phyloP scores from a whole-genome alignment of 495 filamentous ascomycete species.

The Penicillium soppii region DNA sequence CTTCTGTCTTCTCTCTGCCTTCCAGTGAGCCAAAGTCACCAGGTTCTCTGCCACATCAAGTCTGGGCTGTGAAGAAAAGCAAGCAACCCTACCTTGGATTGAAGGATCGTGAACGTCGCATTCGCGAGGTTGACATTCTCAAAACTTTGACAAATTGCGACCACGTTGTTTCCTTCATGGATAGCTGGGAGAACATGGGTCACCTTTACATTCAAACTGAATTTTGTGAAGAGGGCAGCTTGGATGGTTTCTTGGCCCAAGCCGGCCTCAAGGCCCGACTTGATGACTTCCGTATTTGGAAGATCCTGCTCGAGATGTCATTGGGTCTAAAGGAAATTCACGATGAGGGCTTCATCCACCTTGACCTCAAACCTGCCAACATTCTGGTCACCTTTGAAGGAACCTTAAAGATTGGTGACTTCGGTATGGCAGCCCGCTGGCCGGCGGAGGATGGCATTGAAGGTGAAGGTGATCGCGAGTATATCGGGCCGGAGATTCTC shows the following conservation, averaged over 20 bases:
- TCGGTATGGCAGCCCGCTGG: constrained; percentile 84
- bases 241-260: constrained; percentile 76
- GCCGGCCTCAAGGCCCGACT: constrained; percentile 79
- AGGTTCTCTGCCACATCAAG: constrained; percentile 46
- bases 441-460: constrained; percentile 76
- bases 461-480: constrained; percentile 91
- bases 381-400: constrained; percentile 89
- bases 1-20: constrained; percentile 45
- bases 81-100: constrained; percentile 72
- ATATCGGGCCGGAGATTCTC: constrained; percentile 90
- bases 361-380: constrained; percentile 95
- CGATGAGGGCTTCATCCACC: constrained; percentile 81
- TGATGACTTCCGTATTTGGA: constrained; percentile 98
- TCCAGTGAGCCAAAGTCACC: constrained; percentile 40
- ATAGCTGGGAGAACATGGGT: constrained; percentile 79
- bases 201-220: constrained; percentile 97
- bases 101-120: constrained; percentile 71
- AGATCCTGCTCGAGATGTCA: constrained; percentile 82
- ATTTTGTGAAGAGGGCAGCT: constrained; percentile 87
- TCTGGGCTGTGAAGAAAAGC: constrained; percentile 93
- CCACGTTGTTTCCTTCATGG: constrained; percentile 76
- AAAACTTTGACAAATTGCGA: constrained; percentile 69
- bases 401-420: constrained; percentile 91
- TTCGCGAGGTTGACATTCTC: constrained; percentile 77
- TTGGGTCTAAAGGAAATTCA: constrained; percentile 86